A percentile compares a stretch with the other conserved stretches of the same genome.
phyloP scores from a whole-genome alignment of 169 alveolate species.

The Babesia gibsoni region DNA sequence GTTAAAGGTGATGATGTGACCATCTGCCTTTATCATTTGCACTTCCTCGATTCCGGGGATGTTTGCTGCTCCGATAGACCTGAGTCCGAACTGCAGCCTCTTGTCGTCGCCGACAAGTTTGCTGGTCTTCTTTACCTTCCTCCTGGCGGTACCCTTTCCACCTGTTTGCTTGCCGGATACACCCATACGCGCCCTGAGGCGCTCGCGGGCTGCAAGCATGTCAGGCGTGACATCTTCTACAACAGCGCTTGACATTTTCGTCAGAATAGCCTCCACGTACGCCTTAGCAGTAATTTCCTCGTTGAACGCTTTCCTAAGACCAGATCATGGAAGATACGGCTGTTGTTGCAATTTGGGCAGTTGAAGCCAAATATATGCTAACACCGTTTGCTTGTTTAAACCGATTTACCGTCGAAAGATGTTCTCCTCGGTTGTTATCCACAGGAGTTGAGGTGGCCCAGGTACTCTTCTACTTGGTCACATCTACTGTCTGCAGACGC shows the following conservation, averaged over 20 bases:
- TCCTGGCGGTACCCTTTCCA: slow-evolving; percentile 94
- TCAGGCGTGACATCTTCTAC: slow-evolving; percentile 81
- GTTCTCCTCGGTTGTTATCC: too few species aligned
- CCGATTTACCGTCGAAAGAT: too few species aligned
- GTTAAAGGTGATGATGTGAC: slow-evolving; percentile 87
- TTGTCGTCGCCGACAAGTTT: slow-evolving; percentile 90
- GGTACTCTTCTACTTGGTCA: too few species aligned
- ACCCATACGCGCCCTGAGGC: slow-evolving; percentile 89
- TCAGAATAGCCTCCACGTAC: background rate
- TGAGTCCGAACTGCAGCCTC: slow-evolving; percentile 86
- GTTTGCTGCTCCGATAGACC: slow-evolving; percentile 91
- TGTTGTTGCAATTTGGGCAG: too few species aligned
- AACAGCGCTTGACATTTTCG: slow-evolving; percentile 19
- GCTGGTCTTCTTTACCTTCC: slow-evolving; percentile 89
- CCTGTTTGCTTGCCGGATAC: slow-evolving; percentile 89
- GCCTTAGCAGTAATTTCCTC: background rate
- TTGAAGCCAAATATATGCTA: too few species aligned
- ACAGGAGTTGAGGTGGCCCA: too few species aligned
- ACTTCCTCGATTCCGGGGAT: slow-evolving; percentile 94
- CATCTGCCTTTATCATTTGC: slow-evolving; percentile 92
- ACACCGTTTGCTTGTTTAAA: too few species aligned
- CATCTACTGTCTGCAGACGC: background rate
- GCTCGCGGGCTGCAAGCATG: slow-evolving; percentile 90
- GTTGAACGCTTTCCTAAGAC: too few species aligned
- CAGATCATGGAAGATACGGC: too few species aligned